Conservation (phyloP, 2,329 filamentous ascomycete genomes). For the Nigrospora sphaerica region DNA sequence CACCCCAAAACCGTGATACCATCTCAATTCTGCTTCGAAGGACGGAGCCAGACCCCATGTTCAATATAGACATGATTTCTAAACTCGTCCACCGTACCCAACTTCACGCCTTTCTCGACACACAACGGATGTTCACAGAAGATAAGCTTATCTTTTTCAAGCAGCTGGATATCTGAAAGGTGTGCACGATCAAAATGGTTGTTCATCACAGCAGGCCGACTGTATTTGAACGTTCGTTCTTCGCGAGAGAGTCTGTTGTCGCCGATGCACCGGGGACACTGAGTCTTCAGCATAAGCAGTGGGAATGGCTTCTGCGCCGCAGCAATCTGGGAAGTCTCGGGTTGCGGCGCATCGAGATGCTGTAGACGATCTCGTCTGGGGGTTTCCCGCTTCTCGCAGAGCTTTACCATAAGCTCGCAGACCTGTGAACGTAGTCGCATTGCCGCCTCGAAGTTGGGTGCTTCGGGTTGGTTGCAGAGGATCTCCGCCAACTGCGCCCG, state of each 20-base stretch:
- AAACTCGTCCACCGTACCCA: slow-evolving; percentile 8
- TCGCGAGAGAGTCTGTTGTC: slow-evolving; percentile 6
- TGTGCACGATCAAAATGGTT: slow-evolving; percentile 15
- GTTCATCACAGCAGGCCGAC: slow-evolving; percentile 9
- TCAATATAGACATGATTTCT: slow-evolving; percentile 7
- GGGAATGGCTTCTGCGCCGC: slow-evolving; percentile 8
- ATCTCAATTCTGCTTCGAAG: too few relatives aligned
- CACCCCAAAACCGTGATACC: too few relatives aligned
- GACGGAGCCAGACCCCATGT: slow-evolving; percentile 6
- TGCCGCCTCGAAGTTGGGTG: slow-evolving; percentile 4
- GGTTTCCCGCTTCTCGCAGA: slow-evolving; percentile 7
- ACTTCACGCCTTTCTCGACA: slow-evolving; percentile 6
- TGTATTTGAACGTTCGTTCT: slow-evolving; percentile 9
- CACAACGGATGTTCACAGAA: slow-evolving; percentile 9
- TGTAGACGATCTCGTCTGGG: slow-evolving; percentile 3
- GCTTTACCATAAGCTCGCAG: slow-evolving; percentile 6
- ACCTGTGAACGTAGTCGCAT: slow-evolving; percentile 6
- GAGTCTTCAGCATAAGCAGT: slow-evolving; percentile 10
- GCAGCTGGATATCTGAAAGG: slow-evolving; percentile 9
- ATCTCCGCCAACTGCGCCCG: slow-evolving; percentile 9
- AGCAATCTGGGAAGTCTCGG: slow-evolving; percentile 5
- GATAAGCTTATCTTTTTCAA: slow-evolving; percentile 6
- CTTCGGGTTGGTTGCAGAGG: slow-evolving; percentile 8
- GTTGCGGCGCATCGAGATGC: too few relatives aligned
- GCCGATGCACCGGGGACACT: slow-evolving; percentile 12